Evolutionary conservation across 2,329 filamentous ascomycete species (phyloP).

Genomic region (Ophiostoma himal-ulmi): DNA sequence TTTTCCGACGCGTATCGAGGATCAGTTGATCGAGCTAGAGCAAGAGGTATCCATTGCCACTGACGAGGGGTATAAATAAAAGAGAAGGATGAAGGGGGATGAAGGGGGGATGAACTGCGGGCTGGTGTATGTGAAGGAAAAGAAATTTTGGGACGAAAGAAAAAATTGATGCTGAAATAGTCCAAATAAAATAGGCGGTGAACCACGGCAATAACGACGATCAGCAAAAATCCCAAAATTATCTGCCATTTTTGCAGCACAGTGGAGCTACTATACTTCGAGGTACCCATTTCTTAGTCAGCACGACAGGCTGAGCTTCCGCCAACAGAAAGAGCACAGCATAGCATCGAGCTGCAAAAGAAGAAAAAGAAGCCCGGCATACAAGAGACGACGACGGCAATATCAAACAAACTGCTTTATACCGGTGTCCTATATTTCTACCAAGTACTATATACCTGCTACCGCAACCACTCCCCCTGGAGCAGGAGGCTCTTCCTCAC

Average conservation of each 20-base stretch:
- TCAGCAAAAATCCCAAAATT: neutral
- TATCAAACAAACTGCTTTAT: neutral
- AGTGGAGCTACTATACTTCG: neutral
- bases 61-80: neutral
- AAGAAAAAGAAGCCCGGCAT: neutral
- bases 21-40: neutral
- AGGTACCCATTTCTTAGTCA: constrained; percentile 7
- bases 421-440: neutral
- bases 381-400: neutral
- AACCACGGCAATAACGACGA: neutral
- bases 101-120: neutral
- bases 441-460: neutral
- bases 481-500: neutral
- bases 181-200: constrained; percentile 13
- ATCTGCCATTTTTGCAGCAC: constrained; percentile 6
- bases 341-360: neutral
- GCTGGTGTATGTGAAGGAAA: neutral
- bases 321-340: neutral
- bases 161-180: constrained; percentile 20
- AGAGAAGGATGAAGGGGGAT: neutral
- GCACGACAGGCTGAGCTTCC: neutral
- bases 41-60: neutral
- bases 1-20: constrained; percentile 3
- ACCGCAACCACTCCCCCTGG: neutral
- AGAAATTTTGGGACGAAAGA: constrained; percentile 6